Evolutionary conservation across 768 basidiomycete genomes (phyloP).

Genomic region (Lyophyllum semitale): DNA sequence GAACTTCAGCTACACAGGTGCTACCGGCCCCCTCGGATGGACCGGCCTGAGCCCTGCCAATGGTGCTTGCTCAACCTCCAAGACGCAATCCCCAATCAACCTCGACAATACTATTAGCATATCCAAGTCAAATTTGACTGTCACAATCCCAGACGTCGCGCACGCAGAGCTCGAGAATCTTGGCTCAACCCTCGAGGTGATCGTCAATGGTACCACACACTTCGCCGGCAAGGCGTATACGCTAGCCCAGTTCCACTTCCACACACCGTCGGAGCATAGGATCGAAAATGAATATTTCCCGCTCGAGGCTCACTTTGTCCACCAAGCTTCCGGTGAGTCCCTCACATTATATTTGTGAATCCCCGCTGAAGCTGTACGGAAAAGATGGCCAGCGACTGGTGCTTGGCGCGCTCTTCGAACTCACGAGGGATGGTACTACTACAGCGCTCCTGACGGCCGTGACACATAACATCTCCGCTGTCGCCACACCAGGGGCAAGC

Average conservation of each 20-base stretch:
- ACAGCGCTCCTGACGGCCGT: not conserved
- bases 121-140: not conserved
- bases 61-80: conserved; percentile 5
- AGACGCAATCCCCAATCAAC: conserved; percentile 12
- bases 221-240: not conserved
- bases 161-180: not conserved
- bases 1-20: conserved; percentile 7
- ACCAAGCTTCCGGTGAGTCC: conserved; percentile 3
- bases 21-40: conserved; percentile 13
- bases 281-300: conserved; percentile 7
- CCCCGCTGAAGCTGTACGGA: too few species aligned
- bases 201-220: not conserved
- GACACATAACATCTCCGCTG: not conserved
- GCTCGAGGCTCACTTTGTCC: conserved; percentile 4
- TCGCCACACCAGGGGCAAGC: not conserved
- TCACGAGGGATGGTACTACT: conserved; percentile 1
- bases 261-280: conserved; percentile 7
- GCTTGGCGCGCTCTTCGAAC: conserved; percentile 4
- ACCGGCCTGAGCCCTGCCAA: not conserved
- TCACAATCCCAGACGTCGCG: conserved; percentile 3
- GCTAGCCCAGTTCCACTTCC: conserved; percentile 6
- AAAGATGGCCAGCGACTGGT: conserved; percentile 1
- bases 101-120: not conserved
- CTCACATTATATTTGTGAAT: not conserved
- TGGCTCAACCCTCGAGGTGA: not conserved